Evolutionary conservation across 345 rosid species (phyloP).

Genomic region (Alliaria petiolata): DNA sequence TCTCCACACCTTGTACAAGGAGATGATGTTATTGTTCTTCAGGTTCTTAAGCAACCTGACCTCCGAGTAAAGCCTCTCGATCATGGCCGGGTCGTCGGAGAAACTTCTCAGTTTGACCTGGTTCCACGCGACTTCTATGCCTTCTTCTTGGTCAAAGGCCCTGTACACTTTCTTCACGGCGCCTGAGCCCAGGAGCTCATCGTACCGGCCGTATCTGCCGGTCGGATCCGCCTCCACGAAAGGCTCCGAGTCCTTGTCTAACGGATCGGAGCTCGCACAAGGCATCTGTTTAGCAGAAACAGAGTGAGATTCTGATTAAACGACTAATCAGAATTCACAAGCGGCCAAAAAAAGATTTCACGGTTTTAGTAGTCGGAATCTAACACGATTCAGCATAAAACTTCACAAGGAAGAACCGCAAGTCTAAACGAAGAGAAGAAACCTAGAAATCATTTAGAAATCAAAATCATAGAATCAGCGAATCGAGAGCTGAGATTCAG

Average conservation of each 20-base stretch:
- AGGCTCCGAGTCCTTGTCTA: conserved; percentile 57
- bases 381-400: neutral
- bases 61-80: conserved; percentile 71
- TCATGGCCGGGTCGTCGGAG: conserved; percentile 50
- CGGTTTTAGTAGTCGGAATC: conserved; percentile 6
- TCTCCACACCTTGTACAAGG: conserved; percentile 58
- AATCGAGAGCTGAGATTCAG: neutral
- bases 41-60: conserved; percentile 52
- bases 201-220: conserved; percentile 75
- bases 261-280: conserved; percentile 34
- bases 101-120: conserved; percentile 68
- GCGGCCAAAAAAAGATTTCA: neutral
- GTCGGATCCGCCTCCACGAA: conserved; percentile 73
- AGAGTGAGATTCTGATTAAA: conserved; percentile 11
- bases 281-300: conserved; percentile 43
- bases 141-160: conserved; percentile 89
- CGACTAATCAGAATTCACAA: conserved; percentile 13
- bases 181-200: conserved; percentile 59
- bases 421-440: too few relatives aligned
- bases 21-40: conserved; percentile 55
- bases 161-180: conserved; percentile 83
- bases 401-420: too few relatives aligned
- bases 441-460: neutral
- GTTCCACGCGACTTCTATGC: conserved; percentile 94
- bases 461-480: neutral